These are phyloP conservation scores for Cymbopogon flexuosus DNA, from an alignment of 202 grass and related monocot genomes.

Conservation along the genomic window DNA sequence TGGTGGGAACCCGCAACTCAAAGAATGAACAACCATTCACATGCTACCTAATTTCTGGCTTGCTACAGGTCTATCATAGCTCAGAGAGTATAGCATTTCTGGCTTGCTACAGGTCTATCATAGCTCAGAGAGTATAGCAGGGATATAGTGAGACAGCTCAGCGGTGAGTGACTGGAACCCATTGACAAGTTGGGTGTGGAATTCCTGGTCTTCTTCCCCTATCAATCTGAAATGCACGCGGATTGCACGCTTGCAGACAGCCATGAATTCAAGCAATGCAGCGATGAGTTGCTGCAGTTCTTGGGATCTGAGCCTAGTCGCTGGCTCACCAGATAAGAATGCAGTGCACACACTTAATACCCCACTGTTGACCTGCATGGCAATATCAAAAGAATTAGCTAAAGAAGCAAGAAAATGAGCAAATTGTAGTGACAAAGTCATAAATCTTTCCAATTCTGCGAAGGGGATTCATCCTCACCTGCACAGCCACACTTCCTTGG, in stretches of 20 bases:
- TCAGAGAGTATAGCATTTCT: too few species aligned
- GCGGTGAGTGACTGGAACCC: constrained; percentile 97
- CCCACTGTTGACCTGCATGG: constrained; percentile 89
- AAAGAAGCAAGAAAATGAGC: constrained; percentile 14
- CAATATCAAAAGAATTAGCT: constrained; percentile 15
- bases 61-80: constrained; percentile 31
- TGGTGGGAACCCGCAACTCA: constrained; percentile 14
- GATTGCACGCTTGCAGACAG: constrained; percentile 95
- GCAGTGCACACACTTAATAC: constrained; percentile 94
- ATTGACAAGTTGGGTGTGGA: constrained; percentile 97
- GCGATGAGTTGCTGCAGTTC: constrained; percentile 98
- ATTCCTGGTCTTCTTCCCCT: constrained; percentile 96
- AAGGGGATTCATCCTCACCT: constrained; percentile 50
- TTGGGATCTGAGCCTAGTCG: constrained; percentile 85
- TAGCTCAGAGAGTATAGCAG: constrained; percentile 94
- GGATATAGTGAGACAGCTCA: constrained; percentile 97
- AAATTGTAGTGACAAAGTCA: neutral
- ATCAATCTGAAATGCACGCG: constrained; percentile 96
- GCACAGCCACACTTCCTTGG: constrained; percentile 97
- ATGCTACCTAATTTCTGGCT: constrained; percentile 40
- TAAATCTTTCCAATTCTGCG: neutral
- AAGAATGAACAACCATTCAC: constrained; percentile 39
- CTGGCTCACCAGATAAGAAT: constrained; percentile 95
- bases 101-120: constrained; percentile 42
- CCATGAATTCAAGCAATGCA: constrained; percentile 96